These are phyloP conservation scores for Xylariaceae sp. DNA, from an alignment of 2,329 filamentous ascomycete species.

Conservation along the genomic window DNA sequence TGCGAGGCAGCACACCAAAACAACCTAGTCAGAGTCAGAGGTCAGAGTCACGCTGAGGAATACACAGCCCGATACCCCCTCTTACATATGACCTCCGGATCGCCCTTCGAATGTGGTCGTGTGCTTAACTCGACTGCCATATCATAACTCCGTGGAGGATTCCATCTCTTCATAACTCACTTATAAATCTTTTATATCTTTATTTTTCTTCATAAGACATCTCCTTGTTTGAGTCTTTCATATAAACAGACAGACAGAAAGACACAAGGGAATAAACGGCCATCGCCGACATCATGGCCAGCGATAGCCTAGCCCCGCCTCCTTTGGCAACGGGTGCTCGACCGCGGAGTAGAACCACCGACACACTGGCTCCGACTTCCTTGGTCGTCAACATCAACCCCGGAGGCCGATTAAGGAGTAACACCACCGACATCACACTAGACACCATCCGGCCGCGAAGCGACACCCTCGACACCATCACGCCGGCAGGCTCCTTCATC, in stretches of 20 bases:
- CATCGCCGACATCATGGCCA: slow-evolving; percentile 20
- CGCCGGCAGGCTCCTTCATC: slow-evolving; percentile 28
- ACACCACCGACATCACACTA: slow-evolving; percentile 14
- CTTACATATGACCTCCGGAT: not conserved
- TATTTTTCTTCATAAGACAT: not conserved
- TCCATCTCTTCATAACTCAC: not conserved
- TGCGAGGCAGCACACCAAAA: not conserved
- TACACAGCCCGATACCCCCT: not conserved
- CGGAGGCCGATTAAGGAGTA: slow-evolving; percentile 26
- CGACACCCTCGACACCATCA: slow-evolving; percentile 28
- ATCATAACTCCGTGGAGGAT: no score
- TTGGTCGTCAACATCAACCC: slow-evolving; percentile 25
- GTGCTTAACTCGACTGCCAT: no score
- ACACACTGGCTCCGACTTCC: slow-evolving; percentile 27
- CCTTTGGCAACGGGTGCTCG: slow-evolving; percentile 24
- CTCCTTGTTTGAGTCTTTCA: not conserved
- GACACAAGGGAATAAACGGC: not conserved
- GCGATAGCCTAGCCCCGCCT: slow-evolving; percentile 28
- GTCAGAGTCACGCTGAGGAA: not conserved
- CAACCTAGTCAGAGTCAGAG: no score
- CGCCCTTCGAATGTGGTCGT: not conserved
- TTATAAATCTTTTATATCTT: no score
- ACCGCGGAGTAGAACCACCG: slow-evolving; percentile 22
- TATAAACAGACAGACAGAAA: not conserved
- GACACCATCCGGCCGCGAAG: slow-evolving; percentile 24